Evolutionary conservation across 257 asterid genomes (phyloP).

Genomic region (Solanum ossicruentum): DNA sequence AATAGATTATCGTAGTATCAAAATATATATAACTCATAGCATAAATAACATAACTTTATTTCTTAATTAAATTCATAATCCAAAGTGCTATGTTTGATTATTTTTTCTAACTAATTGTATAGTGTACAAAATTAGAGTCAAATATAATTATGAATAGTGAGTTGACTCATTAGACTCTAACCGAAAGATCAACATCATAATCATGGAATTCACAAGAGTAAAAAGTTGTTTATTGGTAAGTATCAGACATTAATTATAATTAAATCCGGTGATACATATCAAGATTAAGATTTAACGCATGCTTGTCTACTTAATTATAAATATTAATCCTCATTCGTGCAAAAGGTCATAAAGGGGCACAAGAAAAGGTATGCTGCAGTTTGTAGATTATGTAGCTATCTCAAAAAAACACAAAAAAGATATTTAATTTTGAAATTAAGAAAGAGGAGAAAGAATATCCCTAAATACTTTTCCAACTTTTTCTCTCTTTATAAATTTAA

Average conservation of each 20-base stretch:
- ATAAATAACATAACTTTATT: background rate
- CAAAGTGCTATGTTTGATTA: background rate
- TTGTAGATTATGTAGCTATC: background rate
- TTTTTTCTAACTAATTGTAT: background rate
- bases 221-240: background rate
- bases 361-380: background rate
- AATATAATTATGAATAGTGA: background rate
- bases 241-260: background rate
- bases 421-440: background rate
- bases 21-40: background rate
- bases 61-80: background rate
- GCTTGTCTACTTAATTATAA: background rate
- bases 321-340: background rate
- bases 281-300: background rate
- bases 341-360: background rate
- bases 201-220: background rate
- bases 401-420: background rate
- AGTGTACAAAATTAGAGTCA: background rate
- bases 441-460: background rate
- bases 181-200: background rate
- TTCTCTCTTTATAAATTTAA: background rate
- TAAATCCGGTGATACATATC: background rate
- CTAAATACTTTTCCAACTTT: background rate
- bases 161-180: background rate
- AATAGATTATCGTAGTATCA: background rate